These are phyloP conservation scores for Pilaira anomala DNA, from an alignment of 192 early-diverging fungal genomes.

Conservation along the genomic window DNA sequence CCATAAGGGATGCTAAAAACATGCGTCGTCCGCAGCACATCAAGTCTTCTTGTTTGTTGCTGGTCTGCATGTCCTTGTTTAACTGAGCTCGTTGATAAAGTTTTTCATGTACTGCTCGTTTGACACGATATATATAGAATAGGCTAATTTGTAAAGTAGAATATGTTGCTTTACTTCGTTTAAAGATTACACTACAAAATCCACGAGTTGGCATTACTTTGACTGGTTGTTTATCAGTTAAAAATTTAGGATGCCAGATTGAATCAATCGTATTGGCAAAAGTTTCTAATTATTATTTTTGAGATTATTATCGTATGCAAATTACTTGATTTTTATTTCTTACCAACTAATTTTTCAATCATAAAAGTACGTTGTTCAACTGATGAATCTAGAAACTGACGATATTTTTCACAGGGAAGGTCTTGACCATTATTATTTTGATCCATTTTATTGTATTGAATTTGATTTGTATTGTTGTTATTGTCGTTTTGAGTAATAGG, in stretches of 20 bases:
- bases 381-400: slow-evolving; percentile 16
- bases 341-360: slow-evolving; percentile 21
- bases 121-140: slow-evolving; percentile 63
- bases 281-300: slow-evolving; percentile 46
- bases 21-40: slow-evolving; percentile 73
- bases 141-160: slow-evolving; percentile 70
- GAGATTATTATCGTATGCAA: too few species aligned
- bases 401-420: slow-evolving; percentile 18
- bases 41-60: slow-evolving; percentile 38
- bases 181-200: slow-evolving; percentile 66
- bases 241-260: slow-evolving; percentile 41
- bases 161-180: slow-evolving; percentile 66
- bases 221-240: slow-evolving; percentile 34
- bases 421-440: slow-evolving; percentile 1
- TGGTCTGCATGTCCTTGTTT: slow-evolving; percentile 17
- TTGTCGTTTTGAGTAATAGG: slow-evolving; percentile 1
- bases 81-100: slow-evolving; percentile 28
- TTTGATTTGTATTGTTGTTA: neutral
- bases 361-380: slow-evolving; percentile 13
- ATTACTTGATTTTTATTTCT: neutral
- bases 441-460: neutral
- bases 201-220: slow-evolving; percentile 49
- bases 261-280: slow-evolving; percentile 65
- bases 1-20: slow-evolving; percentile 79
- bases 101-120: slow-evolving; percentile 40